These are phyloP conservation scores for Domatiomyces catenatus DNA, from an alignment of 2,329 filamentous ascomycete genomes.

Conservation along the genomic window DNA sequence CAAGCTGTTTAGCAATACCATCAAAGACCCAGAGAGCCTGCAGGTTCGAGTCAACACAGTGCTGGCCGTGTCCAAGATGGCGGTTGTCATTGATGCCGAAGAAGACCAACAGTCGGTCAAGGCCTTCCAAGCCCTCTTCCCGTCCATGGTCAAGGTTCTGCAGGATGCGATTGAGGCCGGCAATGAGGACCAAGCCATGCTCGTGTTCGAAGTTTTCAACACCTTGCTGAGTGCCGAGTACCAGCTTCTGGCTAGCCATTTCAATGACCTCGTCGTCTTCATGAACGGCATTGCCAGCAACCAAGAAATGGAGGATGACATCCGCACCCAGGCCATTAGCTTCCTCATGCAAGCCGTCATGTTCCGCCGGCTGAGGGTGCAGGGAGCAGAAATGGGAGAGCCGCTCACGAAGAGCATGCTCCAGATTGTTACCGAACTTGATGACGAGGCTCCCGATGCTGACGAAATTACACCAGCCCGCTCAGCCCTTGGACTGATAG, in stretches of 20 bases:
- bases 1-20: conserved; percentile 67
- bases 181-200: conserved; percentile 77
- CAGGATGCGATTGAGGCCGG: conserved; percentile 65
- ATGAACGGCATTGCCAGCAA: conserved; percentile 80
- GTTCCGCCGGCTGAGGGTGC: conserved; percentile 90
- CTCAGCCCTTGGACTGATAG: conserved; percentile 71
- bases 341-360: conserved; percentile 87
- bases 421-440: conserved; percentile 77
- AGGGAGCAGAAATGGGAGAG: conserved; percentile 73
- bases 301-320: conserved; percentile 64
- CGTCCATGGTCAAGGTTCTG: conserved; percentile 75
- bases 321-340: conserved; percentile 73
- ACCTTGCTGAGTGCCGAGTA: conserved; percentile 83
- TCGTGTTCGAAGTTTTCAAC: conserved; percentile 94
- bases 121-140: conserved; percentile 65
- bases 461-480: conserved; percentile 76
- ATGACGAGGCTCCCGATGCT: conserved; percentile 45
- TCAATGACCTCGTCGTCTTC: conserved; percentile 79
- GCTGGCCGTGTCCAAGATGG: conserved; percentile 72
- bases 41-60: conserved; percentile 93
- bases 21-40: conserved; percentile 75
- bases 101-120: conserved; percentile 61
- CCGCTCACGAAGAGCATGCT: conserved; percentile 76
- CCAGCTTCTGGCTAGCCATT: conserved; percentile 65
- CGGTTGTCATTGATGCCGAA: conserved; percentile 75